Percentiles rank a stretch among this genome's conserved stretches.
phyloP scores from a whole-genome alignment of 2,329 filamentous ascomycete genomes.

The Rutstroemia sp. region DNA sequence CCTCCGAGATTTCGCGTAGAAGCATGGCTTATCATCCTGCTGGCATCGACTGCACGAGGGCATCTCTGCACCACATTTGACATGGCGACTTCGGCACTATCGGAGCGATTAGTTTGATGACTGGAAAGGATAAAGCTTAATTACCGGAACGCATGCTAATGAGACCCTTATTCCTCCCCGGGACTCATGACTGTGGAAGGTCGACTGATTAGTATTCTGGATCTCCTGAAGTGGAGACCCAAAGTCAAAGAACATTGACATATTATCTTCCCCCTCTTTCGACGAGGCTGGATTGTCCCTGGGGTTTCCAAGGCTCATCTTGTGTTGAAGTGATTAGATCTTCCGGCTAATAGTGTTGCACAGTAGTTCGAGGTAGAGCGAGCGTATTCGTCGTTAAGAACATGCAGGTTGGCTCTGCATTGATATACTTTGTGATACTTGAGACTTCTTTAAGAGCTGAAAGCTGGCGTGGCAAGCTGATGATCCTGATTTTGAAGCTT shows the following conservation, averaged over 20 bases:
- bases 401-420: neutral
- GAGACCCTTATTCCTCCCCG: slow-evolving; percentile 34
- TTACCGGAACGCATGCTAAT: slow-evolving; percentile 38
- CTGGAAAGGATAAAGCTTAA: neutral
- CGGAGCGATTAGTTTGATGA: neutral
- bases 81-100: slow-evolving; percentile 32
- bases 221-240: slow-evolving; percentile 9
- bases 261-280: slow-evolving; percentile 8
- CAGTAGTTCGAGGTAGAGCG: neutral
- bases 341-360: neutral
- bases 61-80: slow-evolving; percentile 40
- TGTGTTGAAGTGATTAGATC: neutral
- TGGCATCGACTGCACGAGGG: slow-evolving; percentile 37
- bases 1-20: slow-evolving; percentile 41
- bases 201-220: neutral
- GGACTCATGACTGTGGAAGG: slow-evolving; percentile 3
- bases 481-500: neutral
- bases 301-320: neutral
- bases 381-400: neutral
- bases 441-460: neutral
- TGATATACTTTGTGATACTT: neutral
- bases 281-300: neutral
- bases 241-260: slow-evolving; percentile 21
- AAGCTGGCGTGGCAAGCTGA: neutral
- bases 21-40: slow-evolving; percentile 36